Evolutionary conservation across 75 land plant species (phyloP), one percentile per base, ranked within the genome.

Genomic region (Isoetes taiwanensis): DNA sequence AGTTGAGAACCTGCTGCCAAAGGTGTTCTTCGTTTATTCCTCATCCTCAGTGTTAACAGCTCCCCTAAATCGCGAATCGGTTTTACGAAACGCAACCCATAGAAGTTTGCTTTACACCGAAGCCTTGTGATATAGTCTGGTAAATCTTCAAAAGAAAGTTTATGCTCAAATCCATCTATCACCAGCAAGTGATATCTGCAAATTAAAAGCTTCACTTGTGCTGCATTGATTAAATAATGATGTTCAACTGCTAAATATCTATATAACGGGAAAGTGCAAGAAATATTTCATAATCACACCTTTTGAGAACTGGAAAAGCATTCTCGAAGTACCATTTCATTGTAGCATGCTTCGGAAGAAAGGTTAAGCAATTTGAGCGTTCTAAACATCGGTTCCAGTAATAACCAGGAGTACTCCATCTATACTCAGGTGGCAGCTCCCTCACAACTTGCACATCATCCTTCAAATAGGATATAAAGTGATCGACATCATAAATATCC

Each of bases 111-210:
- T 23, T 61, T 40, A 30, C 72, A 69, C 1, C 67, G 42, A 25
- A 69, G 17, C 34, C 43, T 63, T 43, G 66, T 55, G 35, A 64
- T 64, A 28, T 62, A 35, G 32, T 6, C 57, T 9, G 72, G 72
- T 25, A 69, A 59, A 27, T 52, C 72, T 43, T 69, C 72, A 56
- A 69, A 69, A 10, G 66, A 29, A 4, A 69, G 58, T 23, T 62
- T 69, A 54, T 69, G 72, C 28, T 68, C 69, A 53, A 50, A 68
- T 19, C 66, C 53, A 41, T 68, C 71, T 11, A 68, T 32, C 31
- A 53, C 71, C 8, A 37, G 65, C 12, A 68, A 32, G 33, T 35
- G 43, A 30, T 62, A 27, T n/a, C 64, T 62, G 58, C 16, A 46
- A 11, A 60, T 21, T 9, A 14, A 37, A 37, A 9, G 12, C 9